Conservation (phyloP, 202 grass and related monocot genomes). For the Saccharum hybrid region DNA sequence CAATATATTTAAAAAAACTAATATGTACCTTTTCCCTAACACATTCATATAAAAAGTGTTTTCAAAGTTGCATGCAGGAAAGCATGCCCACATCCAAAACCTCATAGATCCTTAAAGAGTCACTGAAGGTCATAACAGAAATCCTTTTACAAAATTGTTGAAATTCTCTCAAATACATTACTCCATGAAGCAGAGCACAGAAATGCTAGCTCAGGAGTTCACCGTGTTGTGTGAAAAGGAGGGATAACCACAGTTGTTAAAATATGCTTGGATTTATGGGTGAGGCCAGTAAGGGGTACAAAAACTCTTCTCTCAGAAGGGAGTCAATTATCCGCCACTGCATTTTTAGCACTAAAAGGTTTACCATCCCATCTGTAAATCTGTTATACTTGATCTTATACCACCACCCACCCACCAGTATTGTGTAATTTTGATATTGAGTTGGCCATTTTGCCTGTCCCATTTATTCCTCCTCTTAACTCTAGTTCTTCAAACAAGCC, state of each 20-base stretch:
- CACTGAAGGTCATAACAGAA: background rate
- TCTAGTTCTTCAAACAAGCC: background rate
- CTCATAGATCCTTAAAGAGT: background rate
- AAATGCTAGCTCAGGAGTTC: background rate
- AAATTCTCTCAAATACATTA: background rate
- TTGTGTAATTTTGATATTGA: background rate
- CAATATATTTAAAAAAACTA: background rate
- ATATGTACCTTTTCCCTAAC: background rate
- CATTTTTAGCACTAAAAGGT: background rate
- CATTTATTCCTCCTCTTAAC: background rate
- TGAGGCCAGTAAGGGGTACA: background rate
- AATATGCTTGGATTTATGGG: background rate
- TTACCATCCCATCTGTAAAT: background rate
- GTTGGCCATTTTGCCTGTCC: background rate
- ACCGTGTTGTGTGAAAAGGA: background rate
- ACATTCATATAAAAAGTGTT: background rate
- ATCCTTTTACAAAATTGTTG: background rate
- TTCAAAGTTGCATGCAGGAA: background rate
- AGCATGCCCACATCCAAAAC: background rate
- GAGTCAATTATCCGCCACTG: background rate
- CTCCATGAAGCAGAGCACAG: background rate
- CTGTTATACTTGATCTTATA: background rate
- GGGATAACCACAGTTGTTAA: conserved; percentile 6
- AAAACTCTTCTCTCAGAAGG: background rate
- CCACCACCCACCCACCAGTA: background rate